phyloP scores from a whole-genome alignment of 441 rosid species.

The Eruca vesicaria region DNA sequence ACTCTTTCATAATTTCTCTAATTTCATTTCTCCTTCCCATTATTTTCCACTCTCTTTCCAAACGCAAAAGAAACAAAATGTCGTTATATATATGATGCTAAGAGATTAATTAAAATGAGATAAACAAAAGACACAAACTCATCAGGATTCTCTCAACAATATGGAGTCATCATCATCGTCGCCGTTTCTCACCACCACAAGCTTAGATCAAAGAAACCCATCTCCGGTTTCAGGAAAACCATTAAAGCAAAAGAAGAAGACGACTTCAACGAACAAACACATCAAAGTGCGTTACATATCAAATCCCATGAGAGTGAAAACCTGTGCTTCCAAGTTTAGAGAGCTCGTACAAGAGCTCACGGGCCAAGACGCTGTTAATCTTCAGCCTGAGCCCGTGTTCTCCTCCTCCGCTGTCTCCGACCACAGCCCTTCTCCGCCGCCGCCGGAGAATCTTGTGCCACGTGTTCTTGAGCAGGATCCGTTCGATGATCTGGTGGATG shows the following conservation, averaged over 20 bases:
- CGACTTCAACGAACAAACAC: slow-evolving; percentile 18
- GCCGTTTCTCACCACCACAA: slow-evolving; percentile 24
- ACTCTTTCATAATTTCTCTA: not conserved
- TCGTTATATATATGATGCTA: slow-evolving; percentile 6
- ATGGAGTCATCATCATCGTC: slow-evolving; percentile 31
- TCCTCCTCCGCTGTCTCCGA: not conserved
- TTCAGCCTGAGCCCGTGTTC: slow-evolving; percentile 3
- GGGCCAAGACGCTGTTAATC: slow-evolving; percentile 72
- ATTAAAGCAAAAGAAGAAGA: slow-evolving; percentile 29
- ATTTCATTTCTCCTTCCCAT: slow-evolving; percentile 11
- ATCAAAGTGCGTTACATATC: slow-evolving; percentile 84
- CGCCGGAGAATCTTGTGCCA: slow-evolving; percentile 22
- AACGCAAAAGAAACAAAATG: not conserved
- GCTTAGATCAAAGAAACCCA: slow-evolving; percentile 5
- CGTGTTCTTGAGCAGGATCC: slow-evolving; percentile 20
- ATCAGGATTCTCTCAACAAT: slow-evolving; percentile 1
- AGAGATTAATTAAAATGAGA: not conserved
- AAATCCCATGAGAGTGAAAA: slow-evolving; percentile 71
- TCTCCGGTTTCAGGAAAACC: slow-evolving; percentile 12
- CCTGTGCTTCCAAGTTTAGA: slow-evolving; percentile 71
- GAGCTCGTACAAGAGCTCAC: slow-evolving; percentile 87
- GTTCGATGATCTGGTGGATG: slow-evolving; percentile 10
- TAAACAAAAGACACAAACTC: not conserved
- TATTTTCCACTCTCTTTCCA: slow-evolving; percentile 31
- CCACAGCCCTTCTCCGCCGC: slow-evolving; percentile 20